A percentile compares a stretch with the other conserved stretches of the same genome.
Conservation (phyloP, 306 rosid species). For the Glycine tomentella region DNA sequence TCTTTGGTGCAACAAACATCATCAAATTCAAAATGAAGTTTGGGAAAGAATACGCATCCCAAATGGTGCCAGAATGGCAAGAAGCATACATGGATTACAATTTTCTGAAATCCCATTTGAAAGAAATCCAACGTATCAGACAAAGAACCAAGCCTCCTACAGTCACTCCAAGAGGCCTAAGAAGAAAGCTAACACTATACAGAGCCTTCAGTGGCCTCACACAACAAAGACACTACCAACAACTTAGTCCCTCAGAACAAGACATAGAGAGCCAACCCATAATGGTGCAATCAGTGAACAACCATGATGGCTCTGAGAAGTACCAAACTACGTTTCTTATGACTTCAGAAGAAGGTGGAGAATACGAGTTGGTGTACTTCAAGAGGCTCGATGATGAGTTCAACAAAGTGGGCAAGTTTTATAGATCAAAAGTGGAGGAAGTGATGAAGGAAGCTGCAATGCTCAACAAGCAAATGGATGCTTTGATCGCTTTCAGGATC, state of each 20-base stretch:
- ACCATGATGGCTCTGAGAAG: constrained; percentile 16
- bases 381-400: constrained; percentile 65
- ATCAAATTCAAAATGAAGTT: constrained; percentile 58
- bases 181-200: constrained; percentile 60
- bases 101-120: constrained; percentile 57
- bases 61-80: constrained; percentile 84
- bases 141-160: constrained; percentile 20
- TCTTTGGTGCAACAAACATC: neutral
- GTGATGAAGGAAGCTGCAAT: constrained; percentile 65
- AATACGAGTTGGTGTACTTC: constrained; percentile 65
- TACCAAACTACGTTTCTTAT: constrained; percentile 61
- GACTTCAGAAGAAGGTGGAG: constrained; percentile 68
- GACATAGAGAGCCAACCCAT: constrained; percentile 72
- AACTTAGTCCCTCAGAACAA: constrained; percentile 10
- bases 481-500: constrained; percentile 69
- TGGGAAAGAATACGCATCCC: constrained; percentile 68
- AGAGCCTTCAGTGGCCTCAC: constrained; percentile 81
- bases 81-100: constrained; percentile 75
- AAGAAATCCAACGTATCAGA: constrained; percentile 47
- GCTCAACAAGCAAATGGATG: constrained; percentile 75
- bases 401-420: constrained; percentile 63
- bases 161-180: constrained; percentile 43
- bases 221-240: neutral
- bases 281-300: constrained; percentile 33
- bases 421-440: constrained; percentile 57